phyloP scores from a whole-genome alignment of 768 basidiomycete species.

The Dictyophora rubrovolvata region DNA sequence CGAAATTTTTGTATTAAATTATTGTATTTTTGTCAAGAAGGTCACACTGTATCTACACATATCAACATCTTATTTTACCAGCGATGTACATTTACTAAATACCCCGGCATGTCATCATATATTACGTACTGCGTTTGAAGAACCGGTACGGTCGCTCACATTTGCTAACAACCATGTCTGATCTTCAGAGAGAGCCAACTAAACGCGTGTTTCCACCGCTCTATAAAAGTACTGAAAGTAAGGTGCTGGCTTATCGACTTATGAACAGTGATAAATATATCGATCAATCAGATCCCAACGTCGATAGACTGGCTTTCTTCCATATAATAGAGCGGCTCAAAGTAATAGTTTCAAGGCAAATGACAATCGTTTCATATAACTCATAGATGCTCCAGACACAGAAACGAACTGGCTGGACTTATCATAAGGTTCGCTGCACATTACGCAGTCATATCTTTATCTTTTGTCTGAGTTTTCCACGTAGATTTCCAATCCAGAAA shows the following conservation, averaged over 20 bases:
- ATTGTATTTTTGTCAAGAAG: background rate
- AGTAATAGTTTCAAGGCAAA: slow-evolving; percentile 31
- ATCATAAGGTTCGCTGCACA: slow-evolving; percentile 54
- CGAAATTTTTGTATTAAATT: background rate
- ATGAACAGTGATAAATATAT: background rate
- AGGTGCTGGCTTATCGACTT: background rate
- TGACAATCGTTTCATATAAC: background rate
- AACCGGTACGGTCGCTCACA: background rate
- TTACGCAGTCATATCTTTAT: slow-evolving; percentile 8
- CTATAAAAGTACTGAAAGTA: slow-evolving; percentile 34
- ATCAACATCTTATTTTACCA: background rate
- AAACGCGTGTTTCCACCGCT: slow-evolving; percentile 49
- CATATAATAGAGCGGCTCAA: slow-evolving; percentile 85
- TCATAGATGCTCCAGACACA: slow-evolving; percentile 53
- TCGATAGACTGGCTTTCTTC: slow-evolving; percentile 80
- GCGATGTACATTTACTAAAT: background rate
- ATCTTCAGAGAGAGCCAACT: background rate
- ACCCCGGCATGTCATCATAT: background rate
- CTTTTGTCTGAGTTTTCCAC: background rate
- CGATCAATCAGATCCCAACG: slow-evolving; percentile 25
- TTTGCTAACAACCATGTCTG: background rate
- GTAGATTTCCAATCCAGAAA: slow-evolving; percentile 77
- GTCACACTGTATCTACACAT: background rate
- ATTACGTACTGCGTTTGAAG: background rate
- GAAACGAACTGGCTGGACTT: slow-evolving; percentile 91